phyloP scores from a whole-genome alignment of 768 basidiomycete genomes.

The Scleroderma citrinum region DNA sequence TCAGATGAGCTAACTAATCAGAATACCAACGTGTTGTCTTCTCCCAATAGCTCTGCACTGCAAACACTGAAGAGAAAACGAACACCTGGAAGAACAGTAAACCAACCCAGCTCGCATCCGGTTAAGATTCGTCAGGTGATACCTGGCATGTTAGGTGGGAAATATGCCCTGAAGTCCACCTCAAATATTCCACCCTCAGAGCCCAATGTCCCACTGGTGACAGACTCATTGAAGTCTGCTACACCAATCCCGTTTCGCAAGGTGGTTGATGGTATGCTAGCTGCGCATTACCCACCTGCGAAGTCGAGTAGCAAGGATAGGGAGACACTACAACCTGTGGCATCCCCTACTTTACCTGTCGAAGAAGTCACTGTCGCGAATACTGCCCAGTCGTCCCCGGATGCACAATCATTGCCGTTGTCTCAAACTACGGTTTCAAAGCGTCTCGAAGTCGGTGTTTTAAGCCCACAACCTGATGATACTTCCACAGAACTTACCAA shows the following conservation, averaged over 20 bases:
- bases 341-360: constrained; percentile 5
- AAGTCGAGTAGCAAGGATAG: constrained; percentile 11
- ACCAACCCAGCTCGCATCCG: constrained; percentile 19
- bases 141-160: constrained; percentile 27
- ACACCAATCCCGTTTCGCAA: constrained; percentile 35
- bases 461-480: constrained; percentile 13
- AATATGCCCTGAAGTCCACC: constrained; percentile 22
- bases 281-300: constrained; percentile 20
- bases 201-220: constrained; percentile 7
- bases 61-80: constrained; percentile 30
- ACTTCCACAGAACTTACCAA: constrained; percentile 2
- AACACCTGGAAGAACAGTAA: constrained; percentile 9
- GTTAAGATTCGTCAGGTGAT: constrained; percentile 33
- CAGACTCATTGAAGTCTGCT: constrained; percentile 15
- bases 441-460: constrained; percentile 13
- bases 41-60: not conserved
- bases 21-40: constrained; percentile 3
- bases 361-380: not conserved
- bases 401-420: not conserved
- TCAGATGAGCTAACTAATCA: constrained; percentile 7
- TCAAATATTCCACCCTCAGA: constrained; percentile 12
- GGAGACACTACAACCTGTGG: not conserved
- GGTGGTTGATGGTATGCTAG: constrained; percentile 33
- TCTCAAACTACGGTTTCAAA: not conserved
- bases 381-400: not conserved